These are phyloP conservation scores for Mychonastes homosphaera DNA, from an alignment of 139 green algal species.

Conservation along the genomic window DNA sequence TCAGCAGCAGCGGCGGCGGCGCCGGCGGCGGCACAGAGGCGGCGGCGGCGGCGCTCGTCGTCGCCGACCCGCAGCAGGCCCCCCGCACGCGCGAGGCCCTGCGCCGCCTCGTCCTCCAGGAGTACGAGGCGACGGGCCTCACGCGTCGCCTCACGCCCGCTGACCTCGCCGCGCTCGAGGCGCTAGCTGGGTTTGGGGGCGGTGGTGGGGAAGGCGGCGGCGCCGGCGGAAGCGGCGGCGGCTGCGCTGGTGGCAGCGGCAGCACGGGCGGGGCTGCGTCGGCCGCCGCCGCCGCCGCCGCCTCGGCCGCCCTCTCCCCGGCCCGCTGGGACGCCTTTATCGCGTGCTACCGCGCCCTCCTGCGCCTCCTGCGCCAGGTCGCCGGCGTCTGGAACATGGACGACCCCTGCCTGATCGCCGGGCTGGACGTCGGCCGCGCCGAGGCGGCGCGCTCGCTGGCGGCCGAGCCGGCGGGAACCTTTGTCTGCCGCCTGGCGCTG, in stretches of 20 bases:
- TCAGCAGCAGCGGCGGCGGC: background rate
- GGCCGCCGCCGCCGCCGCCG: constrained; percentile 5
- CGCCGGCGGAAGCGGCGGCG: too few relatives aligned
- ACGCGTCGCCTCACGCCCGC: constrained; percentile 35
- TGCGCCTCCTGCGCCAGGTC: constrained; percentile 42
- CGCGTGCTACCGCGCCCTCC: constrained; percentile 29
- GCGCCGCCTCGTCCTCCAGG: constrained; percentile 36
- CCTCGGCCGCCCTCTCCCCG: constrained; percentile 25
- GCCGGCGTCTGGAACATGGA: constrained; percentile 43
- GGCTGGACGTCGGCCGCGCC: constrained; percentile 53
- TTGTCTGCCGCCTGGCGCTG: constrained; percentile 45
- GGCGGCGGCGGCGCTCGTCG: background rate
- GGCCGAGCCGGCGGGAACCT: constrained; percentile 33
- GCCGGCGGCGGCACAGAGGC: background rate
- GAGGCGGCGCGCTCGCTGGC: constrained; percentile 33
- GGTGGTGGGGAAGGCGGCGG: too few relatives aligned
- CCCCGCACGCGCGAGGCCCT: constrained; percentile 27
- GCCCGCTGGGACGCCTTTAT: constrained; percentile 51
- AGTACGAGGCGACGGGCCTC: constrained; percentile 50
- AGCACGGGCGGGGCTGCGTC: too few relatives aligned
- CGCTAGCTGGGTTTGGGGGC: constrained; percentile 51
- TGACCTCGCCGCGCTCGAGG: constrained; percentile 40
- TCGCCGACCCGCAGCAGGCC: constrained; percentile 11
- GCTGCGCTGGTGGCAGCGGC: constrained; percentile 16
- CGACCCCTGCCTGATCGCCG: constrained; percentile 50